These are phyloP conservation scores for Linum lewisii DNA, from an alignment of 345 rosid species.

Conservation along the genomic window DNA sequence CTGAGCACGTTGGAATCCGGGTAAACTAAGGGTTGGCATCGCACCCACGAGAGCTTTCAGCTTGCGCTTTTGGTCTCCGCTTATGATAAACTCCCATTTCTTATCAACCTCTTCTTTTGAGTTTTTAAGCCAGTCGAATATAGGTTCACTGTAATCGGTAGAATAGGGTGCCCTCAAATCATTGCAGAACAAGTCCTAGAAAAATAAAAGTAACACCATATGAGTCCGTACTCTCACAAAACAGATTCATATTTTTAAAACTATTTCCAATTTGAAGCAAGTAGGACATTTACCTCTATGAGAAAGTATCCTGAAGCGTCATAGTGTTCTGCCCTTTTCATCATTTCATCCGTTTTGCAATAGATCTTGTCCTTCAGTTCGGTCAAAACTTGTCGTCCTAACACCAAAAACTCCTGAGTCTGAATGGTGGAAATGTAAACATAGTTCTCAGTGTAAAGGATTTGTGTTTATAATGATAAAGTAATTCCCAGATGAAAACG, in stretches of 20 bases:
- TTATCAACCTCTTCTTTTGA: slow-evolving; percentile 54
- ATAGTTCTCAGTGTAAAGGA: background rate
- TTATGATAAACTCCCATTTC: slow-evolving; percentile 60
- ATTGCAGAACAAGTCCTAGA: slow-evolving; percentile 63
- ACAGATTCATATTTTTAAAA: no score
- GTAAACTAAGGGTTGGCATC: slow-evolving; percentile 31
- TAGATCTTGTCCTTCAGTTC: slow-evolving; percentile 71
- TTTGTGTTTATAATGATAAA: no score
- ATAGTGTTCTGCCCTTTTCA: slow-evolving; percentile 55
- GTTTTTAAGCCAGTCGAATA: slow-evolving; percentile 64
- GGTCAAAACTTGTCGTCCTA: slow-evolving; percentile 60
- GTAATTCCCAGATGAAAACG: no score
- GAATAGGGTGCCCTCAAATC: slow-evolving; percentile 62
- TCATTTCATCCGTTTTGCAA: slow-evolving; percentile 62
- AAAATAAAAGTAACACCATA: slow-evolving; percentile 6
- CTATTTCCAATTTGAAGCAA: background rate
- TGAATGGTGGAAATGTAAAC: slow-evolving; percentile 13
- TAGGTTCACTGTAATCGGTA: slow-evolving; percentile 61
- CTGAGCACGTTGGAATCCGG: slow-evolving; percentile 39
- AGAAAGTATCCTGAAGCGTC: slow-evolving; percentile 91
- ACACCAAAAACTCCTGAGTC: slow-evolving; percentile 80
- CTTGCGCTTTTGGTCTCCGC: slow-evolving; percentile 49
- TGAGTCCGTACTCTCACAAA: background rate
- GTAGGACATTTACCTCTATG: slow-evolving; percentile 44
- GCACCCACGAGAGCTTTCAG: slow-evolving; percentile 42